Base-by-base conservation (phyloP, 139 green algal species). In the Chlorella sorokiniana region DNA sequence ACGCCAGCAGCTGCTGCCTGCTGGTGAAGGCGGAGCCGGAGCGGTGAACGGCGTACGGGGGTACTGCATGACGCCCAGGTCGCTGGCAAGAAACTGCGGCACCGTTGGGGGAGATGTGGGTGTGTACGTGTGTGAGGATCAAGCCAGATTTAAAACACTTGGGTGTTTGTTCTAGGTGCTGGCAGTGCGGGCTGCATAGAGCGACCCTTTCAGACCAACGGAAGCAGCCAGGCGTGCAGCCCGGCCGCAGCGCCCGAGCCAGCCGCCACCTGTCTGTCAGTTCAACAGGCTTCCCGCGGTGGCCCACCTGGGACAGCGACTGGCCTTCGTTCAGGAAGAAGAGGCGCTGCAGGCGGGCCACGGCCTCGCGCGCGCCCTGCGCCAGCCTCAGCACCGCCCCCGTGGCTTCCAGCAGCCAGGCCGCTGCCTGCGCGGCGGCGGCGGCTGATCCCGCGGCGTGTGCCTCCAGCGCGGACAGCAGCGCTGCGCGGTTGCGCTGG, bases 251-350 rank as follows among this genome's bases (percentile, higher is more conserved):
- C n/a, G n/a, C n/a, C 14, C 48, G 14, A 56, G 48, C 48, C 48
- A 56, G n/a, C n/a, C 48, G 11, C 48, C 48, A 25, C 48, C 48
- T 16, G 48, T 56, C 48, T 56, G 14, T 11, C 14, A 11, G 16
- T 11, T 56, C 14, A 11, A 25, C 14, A 56, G 48, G 11, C 48
- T 56, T 3, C n/a, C n/a, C 31, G 62, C 61, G 9, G 35, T 4
- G 3, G 20, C 42, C 10, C 75, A 79, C 67, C 62, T 86, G 87
- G 38, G 86, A 85, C 64, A 97, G 81, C 81, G 87, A 84, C n/a
- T 92, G 89, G 2, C 74, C 87, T 56, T 95, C 91, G 25, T 90
- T 85, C 33, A 96, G 73, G 70, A 97, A 97, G 87, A 93, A 97
- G 11, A 96, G 76, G 31, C 91, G 89, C 87, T 94, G 74, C 56